Percentiles rank a stretch among this genome's conserved stretches.
These are phyloP conservation scores for Lipomyces anomalus DNA, from an alignment of 805 yeast species.

Conservation along the genomic window DNA sequence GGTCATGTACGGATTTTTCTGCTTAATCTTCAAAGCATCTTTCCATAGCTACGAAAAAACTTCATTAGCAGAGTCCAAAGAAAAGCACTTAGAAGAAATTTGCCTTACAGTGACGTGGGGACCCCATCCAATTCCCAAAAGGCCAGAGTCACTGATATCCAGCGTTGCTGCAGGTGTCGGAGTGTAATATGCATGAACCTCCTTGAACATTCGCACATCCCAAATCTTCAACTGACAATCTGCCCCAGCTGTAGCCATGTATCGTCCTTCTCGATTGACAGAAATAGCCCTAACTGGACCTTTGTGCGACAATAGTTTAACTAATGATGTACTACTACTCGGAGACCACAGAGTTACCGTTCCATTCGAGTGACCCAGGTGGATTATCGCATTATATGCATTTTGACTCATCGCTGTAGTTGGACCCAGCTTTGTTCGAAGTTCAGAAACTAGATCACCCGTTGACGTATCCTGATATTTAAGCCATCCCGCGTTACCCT, in stretches of 20 bases:
- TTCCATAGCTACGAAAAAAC: too few relatives aligned
- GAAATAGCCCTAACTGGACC: constrained; percentile 87
- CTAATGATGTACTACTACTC: constrained; percentile 76
- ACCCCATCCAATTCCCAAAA: constrained; percentile 89
- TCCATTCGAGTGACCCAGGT: constrained; percentile 90
- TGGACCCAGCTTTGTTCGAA: constrained; percentile 84
- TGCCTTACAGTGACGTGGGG: constrained; percentile 89
- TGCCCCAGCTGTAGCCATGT: constrained; percentile 89
- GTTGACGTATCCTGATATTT: constrained; percentile 95
- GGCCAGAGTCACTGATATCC: constrained; percentile 79
- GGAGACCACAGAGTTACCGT: constrained; percentile 94
- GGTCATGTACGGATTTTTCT: constrained; percentile 84
- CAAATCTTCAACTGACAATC: constrained; percentile 82
- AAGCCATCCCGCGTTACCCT: constrained; percentile 83
- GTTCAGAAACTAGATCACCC: constrained; percentile 76
- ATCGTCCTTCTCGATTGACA: constrained; percentile 82
- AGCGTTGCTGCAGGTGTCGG: constrained; percentile 84
- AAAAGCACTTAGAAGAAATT: too few relatives aligned
- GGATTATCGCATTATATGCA: constrained; percentile 93
- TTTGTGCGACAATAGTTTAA: constrained; percentile 67
- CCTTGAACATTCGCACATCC: constrained; percentile 84
- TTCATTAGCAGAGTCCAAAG: too few relatives aligned
- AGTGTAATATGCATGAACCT: constrained; percentile 52
- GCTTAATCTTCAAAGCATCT: constrained; percentile 63
- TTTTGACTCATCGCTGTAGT: constrained; percentile 82